phyloP scores from a whole-genome alignment of 495 filamentous ascomycete species.

The Chaetomium fimeti region DNA sequence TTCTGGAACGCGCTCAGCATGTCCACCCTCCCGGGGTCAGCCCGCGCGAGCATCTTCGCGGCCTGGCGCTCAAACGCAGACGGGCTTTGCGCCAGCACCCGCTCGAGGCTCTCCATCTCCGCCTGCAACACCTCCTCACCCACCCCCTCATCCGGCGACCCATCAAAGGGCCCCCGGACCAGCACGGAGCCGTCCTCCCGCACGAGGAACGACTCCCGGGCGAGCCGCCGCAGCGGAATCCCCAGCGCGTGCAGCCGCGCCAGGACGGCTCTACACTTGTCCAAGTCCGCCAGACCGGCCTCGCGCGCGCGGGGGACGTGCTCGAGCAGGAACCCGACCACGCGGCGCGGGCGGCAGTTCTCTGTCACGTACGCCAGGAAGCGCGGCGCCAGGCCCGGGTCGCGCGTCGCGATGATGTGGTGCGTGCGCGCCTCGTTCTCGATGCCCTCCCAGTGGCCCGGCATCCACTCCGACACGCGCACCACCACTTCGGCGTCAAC shows the following conservation, averaged over 20 bases:
- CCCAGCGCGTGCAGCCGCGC: background rate
- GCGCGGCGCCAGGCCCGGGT: slow-evolving; percentile 1
- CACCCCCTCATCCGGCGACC: background rate
- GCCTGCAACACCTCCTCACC: background rate
- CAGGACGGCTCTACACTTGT: background rate
- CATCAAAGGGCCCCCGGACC: slow-evolving; percentile 1
- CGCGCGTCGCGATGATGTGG: background rate
- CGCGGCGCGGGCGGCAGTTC: slow-evolving; percentile 7
- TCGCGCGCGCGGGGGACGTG: background rate
- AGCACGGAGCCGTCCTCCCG: background rate
- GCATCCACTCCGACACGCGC: background rate
- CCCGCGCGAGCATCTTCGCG: background rate
- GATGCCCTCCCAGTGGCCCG: background rate
- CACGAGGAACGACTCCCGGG: slow-evolving; percentile 5
- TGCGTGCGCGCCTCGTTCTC: background rate
- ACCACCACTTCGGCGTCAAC: background rate
- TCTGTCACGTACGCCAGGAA: slow-evolving; percentile 2
- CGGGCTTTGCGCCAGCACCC: background rate
- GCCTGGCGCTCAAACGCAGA: background rate
- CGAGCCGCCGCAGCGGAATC: background rate
- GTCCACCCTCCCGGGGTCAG: background rate
- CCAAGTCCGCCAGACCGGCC: background rate
- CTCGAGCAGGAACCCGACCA: slow-evolving; percentile 5
- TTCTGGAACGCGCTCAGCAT: background rate
- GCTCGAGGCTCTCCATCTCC: slow-evolving; percentile 6